Evolutionary conservation across 345 rosid species (phyloP).

Genomic region (Heritiera littoralis): DNA sequence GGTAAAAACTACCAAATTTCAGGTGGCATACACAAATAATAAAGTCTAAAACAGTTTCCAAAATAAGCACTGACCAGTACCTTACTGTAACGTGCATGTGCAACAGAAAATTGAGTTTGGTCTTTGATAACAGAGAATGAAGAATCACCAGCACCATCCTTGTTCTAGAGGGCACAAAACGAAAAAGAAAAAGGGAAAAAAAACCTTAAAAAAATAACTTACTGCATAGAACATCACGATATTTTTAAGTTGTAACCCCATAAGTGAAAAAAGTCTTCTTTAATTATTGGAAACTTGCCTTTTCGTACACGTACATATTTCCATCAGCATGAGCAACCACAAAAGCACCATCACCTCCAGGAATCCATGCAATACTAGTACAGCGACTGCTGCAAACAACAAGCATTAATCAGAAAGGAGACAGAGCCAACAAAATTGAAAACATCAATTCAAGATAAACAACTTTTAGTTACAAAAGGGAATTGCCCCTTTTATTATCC

Average conservation of each 20-base stretch:
- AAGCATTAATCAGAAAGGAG: constrained; percentile 5
- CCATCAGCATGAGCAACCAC: constrained; percentile 99
- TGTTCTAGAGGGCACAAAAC: constrained; percentile 50
- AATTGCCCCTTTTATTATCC: not conserved
- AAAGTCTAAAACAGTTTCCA: constrained; percentile 9
- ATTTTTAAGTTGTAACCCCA: constrained; percentile 1
- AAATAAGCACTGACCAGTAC: constrained; percentile 38
- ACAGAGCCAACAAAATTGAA: not conserved
- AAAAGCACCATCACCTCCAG: constrained; percentile 94
- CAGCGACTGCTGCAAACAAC: constrained; percentile 71
- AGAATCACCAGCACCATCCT: constrained; percentile 93
- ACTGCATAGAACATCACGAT: constrained; percentile 17
- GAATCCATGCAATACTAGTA: constrained; percentile 90
- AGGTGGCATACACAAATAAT: constrained; percentile 15
- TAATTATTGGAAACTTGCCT: constrained; percentile 63
- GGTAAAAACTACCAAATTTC: not conserved
- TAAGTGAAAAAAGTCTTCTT: constrained; percentile 10
- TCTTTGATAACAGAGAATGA: constrained; percentile 92
- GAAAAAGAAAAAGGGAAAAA: not conserved
- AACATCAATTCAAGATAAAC: not conserved
- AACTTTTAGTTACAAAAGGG: constrained; percentile 1
- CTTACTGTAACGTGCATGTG: constrained; percentile 93
- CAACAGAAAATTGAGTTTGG: constrained; percentile 79
- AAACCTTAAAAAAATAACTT: constrained; percentile 14
- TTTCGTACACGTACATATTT: constrained; percentile 87